A percentile compares a stretch with the other conserved stretches of the same genome.
These are phyloP conservation scores for Arthrobotrys musiformis DNA, from an alignment of 2,329 filamentous ascomycete genomes.

Conservation along the genomic window DNA sequence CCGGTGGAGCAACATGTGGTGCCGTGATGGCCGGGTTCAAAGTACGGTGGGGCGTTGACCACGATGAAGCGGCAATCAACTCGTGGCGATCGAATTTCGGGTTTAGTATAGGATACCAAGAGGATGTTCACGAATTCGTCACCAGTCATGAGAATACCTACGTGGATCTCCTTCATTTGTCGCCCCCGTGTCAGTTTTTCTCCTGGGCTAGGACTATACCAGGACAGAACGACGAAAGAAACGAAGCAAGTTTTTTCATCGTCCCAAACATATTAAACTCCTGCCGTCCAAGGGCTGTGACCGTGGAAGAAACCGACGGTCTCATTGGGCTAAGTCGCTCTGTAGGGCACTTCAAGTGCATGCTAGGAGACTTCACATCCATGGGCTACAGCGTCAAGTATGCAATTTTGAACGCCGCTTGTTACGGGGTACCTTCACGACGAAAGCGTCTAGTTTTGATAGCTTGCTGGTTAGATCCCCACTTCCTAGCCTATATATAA, in stretches of 20 bases:
- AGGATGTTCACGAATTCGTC: constrained; percentile 68
- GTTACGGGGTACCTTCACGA: constrained; percentile 67
- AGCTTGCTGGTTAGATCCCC: constrained; percentile 66
- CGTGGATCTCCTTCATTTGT: constrained; percentile 77
- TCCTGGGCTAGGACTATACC: constrained; percentile 75
- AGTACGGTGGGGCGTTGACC: constrained; percentile 74
- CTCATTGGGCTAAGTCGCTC: constrained; percentile 62
- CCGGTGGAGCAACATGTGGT: constrained; percentile 76
- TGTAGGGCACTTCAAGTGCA: constrained; percentile 68
- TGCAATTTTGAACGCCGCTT: constrained; percentile 68
- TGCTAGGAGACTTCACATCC: constrained; percentile 74
- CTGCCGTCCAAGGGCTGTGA: constrained; percentile 74
- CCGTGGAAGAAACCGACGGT: constrained; percentile 82
- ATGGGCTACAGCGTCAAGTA: constrained; percentile 77
- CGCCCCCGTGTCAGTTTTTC: constrained; percentile 81
- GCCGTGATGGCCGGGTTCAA: constrained; percentile 71
- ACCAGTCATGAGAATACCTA: constrained; percentile 59
- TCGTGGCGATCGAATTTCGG: constrained; percentile 73
- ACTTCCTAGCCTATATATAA: neutral
- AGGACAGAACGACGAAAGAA: constrained; percentile 72
- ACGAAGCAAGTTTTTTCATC: constrained; percentile 70
- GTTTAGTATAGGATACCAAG: constrained; percentile 65
- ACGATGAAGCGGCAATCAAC: constrained; percentile 68
- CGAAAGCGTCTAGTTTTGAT: constrained; percentile 68
- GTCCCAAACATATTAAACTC: constrained; percentile 69